A percentile compares a stretch with the other conserved stretches of the same genome.
These are phyloP conservation scores for Vigna reflexopilosa DNA, from an alignment of 306 rosid species.

Conservation along the genomic window DNA sequence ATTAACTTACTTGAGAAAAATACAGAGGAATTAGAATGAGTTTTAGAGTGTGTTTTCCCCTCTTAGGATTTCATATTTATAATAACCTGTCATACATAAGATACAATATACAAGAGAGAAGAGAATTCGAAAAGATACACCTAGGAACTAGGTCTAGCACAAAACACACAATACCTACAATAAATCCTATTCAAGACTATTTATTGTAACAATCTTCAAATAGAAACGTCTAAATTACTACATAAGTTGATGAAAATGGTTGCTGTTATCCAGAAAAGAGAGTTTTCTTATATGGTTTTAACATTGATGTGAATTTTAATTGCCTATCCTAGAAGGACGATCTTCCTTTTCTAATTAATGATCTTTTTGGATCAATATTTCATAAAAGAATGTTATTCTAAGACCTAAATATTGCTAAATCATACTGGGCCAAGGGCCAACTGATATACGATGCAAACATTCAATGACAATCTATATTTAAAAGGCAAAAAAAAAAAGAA, in stretches of 20 bases:
- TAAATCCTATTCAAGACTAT: too few relatives aligned
- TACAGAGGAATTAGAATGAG: too few relatives aligned
- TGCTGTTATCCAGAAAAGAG: constrained; percentile 19
- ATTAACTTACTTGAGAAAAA: not conserved
- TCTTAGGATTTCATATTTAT: too few relatives aligned
- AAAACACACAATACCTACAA: too few relatives aligned
- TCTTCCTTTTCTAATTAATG: not conserved
- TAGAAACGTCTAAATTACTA: not conserved
- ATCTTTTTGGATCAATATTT: constrained; percentile 21
- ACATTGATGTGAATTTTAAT: constrained; percentile 1
- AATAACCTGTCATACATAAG: too few relatives aligned
- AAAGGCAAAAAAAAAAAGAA: not conserved
- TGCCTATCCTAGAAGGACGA: not conserved
- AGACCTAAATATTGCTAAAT: not conserved
- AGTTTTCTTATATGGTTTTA: not conserved
- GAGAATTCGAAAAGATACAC: too few relatives aligned
- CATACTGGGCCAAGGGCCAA: constrained; percentile 7
- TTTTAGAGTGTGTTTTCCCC: too few relatives aligned
- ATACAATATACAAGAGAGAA: too few relatives aligned
- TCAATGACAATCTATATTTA: not conserved
- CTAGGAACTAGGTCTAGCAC: too few relatives aligned
- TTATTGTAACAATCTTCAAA: not conserved
- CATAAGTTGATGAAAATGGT: constrained; percentile 18
- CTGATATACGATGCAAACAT: constrained; percentile 14
- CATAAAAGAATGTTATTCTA: constrained; percentile 3